Conservation (phyloP, 352 stramenopile genomes). For the Pythium pyrilobum region DNA sequence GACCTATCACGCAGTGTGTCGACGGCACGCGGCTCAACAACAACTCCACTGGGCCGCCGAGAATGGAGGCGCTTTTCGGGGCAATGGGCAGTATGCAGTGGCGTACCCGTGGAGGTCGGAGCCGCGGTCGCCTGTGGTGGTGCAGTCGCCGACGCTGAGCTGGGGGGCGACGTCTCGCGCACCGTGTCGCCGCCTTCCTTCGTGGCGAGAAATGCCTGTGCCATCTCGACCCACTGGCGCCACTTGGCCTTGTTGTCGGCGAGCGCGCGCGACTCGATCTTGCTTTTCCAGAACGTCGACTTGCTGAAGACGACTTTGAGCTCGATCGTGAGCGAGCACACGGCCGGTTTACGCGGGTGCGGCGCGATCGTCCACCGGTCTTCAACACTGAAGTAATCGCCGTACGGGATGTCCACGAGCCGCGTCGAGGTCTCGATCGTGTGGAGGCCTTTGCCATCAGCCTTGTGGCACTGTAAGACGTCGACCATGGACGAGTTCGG, state of each 20-base stretch:
- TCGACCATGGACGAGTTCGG: constrained; percentile 81
- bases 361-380: constrained; percentile 76
- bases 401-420: constrained; percentile 81
- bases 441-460: constrained; percentile 28
- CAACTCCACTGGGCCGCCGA: constrained; percentile 2
- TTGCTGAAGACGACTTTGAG: constrained; percentile 81
- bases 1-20: constrained; percentile 13
- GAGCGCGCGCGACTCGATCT: constrained; percentile 69
- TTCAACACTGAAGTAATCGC: constrained; percentile 85
- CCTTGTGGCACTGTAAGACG: constrained; percentile 64
- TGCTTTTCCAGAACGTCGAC: constrained; percentile 81
- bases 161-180: neutral
- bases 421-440: constrained; percentile 74
- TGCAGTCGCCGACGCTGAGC: neutral
- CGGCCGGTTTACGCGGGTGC: constrained; percentile 26
- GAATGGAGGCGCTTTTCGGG: neutral
- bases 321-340: constrained; percentile 70
- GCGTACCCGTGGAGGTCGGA: neutral
- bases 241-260: constrained; percentile 74
- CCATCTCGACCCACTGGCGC: constrained; percentile 59
- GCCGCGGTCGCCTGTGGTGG: neutral
- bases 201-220: constrained; percentile 38
- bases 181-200: neutral
- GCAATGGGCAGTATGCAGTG: constrained; percentile 5
- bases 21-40: constrained; percentile 14